A percentile compares a stretch with the other conserved stretches of the same genome.
Evolutionary conservation across 768 basidiomycete genomes (phyloP).

Genomic region (Cubamyces lactineus): DNA sequence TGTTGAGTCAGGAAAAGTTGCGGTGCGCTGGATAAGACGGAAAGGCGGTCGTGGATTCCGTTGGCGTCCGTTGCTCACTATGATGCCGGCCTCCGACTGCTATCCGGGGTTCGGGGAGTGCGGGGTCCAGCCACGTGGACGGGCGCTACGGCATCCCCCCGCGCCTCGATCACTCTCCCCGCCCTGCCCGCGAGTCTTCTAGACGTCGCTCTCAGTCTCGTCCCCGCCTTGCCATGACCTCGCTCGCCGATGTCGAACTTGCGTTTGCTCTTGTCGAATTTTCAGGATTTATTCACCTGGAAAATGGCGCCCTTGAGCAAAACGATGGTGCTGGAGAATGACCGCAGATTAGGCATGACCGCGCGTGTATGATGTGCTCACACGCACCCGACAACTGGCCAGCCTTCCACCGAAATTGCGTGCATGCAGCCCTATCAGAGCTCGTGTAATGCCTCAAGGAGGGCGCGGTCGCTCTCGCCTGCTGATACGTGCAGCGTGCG

Average conservation of each 20-base stretch:
- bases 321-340: not conserved
- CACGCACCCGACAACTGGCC: slow-evolving; percentile 23
- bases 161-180: not conserved
- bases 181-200: not conserved
- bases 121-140: slow-evolving; percentile 9
- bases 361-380: slow-evolving; percentile 18
- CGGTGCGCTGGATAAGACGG: slow-evolving; percentile 1
- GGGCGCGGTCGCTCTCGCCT: slow-evolving; percentile 10
- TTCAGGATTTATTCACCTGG: not conserved
- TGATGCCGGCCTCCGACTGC: not conserved
- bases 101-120: not conserved
- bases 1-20: not conserved
- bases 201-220: not conserved
- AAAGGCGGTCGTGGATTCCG: slow-evolving; percentile 3
- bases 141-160: slow-evolving; percentile 15
- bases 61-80: slow-evolving; percentile 2
- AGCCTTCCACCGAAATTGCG: slow-evolving; percentile 22
- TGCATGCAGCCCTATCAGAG: slow-evolving; percentile 12
- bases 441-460: slow-evolving; percentile 1
- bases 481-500: not conserved
- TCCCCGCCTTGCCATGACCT: not conserved
- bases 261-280: not conserved
- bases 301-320: no score
- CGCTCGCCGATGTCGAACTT: not conserved
- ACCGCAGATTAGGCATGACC: slow-evolving; percentile 11